Evolutionary conservation across 495 filamentous ascomycete genomes (phyloP).

Genomic region (Penicillium diatomitis): DNA sequence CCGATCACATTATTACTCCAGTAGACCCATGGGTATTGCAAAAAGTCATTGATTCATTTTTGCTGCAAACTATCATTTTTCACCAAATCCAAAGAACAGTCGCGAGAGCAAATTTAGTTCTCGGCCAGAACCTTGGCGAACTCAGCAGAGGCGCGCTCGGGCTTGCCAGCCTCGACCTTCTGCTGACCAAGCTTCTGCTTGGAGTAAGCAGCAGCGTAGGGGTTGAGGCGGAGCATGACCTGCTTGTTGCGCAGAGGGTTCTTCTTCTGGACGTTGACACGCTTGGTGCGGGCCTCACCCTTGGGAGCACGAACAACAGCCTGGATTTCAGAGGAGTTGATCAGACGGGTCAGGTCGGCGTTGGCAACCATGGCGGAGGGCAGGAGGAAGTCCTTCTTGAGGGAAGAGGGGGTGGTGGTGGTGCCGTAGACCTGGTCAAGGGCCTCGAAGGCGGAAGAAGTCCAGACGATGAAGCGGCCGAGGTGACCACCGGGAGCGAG

Average conservation of each 20-base stretch:
- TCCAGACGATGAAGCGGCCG: constrained; percentile 98
- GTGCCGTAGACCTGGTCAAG: constrained; percentile 94
- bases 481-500: constrained; percentile 98
- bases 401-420: constrained; percentile 68
- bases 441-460: constrained; percentile 89
- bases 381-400: constrained; percentile 98
- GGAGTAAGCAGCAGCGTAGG: constrained; percentile 79
- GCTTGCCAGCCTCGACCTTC: constrained; percentile 47
- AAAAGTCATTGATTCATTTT: constrained; percentile 29
- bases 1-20: constrained; percentile 27
- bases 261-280: constrained; percentile 91
- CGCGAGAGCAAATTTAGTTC: constrained; percentile 32
- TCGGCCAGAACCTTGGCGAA: constrained; percentile 47
- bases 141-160: constrained; percentile 35
- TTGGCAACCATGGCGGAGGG: constrained; percentile 81
- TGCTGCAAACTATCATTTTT: constrained; percentile 21
- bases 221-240: constrained; percentile 92
- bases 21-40: constrained; percentile 22
- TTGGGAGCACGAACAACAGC: constrained; percentile 79
- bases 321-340: constrained; percentile 98
- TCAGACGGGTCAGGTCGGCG: constrained; percentile 88
- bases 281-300: constrained; percentile 86
- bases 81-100: constrained; percentile 12
- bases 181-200: constrained; percentile 70
- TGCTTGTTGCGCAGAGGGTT: constrained; percentile 98